A percentile compares a stretch with the other conserved stretches of the same genome.
Evolutionary conservation across 352 stramenopile genomes (phyloP).

Genomic region (Phytophthora pini): DNA sequence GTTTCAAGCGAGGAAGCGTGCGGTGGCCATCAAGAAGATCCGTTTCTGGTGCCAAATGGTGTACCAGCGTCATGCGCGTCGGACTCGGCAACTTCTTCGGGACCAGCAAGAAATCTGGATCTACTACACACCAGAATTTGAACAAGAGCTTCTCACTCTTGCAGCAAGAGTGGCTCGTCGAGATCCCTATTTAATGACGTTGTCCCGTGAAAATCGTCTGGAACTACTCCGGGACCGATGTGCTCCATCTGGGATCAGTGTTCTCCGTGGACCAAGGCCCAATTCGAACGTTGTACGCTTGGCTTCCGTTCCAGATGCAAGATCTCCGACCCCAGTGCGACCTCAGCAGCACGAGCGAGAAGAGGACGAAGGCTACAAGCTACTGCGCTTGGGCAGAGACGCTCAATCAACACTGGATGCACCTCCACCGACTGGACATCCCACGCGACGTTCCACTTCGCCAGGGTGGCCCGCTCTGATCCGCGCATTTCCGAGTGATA

Average conservation of each 20-base stretch:
- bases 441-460: conserved; percentile 2
- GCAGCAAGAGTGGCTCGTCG: conserved; percentile 56
- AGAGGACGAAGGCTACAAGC: conserved; percentile 31
- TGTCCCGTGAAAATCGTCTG: conserved; percentile 53
- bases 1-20: conserved; percentile 63
- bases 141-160: conserved; percentile 61
- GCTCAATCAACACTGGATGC: conserved; percentile 28
- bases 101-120: conserved; percentile 76
- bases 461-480: conserved; percentile 42
- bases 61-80: conserved; percentile 65
- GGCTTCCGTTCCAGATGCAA: conserved; percentile 16
- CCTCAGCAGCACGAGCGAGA: conserved; percentile 12
- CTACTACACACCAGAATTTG: conserved; percentile 71
- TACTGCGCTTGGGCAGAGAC: conserved; percentile 25
- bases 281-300: conserved; percentile 35
- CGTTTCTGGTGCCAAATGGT: conserved; percentile 83
- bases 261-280: conserved; percentile 54
- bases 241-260: conserved; percentile 58
- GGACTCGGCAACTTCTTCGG: conserved; percentile 55
- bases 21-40: conserved; percentile 78
- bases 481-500: conserved; percentile 62
- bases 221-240: conserved; percentile 58
- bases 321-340: conserved; percentile 1
- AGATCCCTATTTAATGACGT: conserved; percentile 69
- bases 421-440: neutral